These are phyloP conservation scores for Termitomyces sp. DNA, from an alignment of 768 basidiomycete genomes.

Conservation along the genomic window DNA sequence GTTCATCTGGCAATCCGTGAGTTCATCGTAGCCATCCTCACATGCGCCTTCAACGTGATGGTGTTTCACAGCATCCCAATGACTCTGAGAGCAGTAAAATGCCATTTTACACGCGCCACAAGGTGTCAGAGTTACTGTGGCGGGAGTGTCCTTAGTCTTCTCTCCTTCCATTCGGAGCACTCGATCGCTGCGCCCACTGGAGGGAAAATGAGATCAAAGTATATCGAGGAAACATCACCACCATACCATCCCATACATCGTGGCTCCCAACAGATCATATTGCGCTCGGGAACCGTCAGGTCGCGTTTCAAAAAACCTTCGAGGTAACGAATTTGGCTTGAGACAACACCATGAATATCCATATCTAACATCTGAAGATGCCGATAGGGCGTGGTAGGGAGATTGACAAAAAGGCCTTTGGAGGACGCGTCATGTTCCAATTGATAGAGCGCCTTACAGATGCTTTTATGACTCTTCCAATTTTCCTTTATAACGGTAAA, in stretches of 20 bases:
- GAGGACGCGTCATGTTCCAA: constrained; percentile 16
- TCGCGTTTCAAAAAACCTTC: neutral
- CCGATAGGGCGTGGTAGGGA: constrained; percentile 9
- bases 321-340: neutral
- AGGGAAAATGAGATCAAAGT: neutral
- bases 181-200: constrained; percentile 20
- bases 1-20: constrained; percentile 23
- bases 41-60: constrained; percentile 15
- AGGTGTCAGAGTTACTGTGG: constrained; percentile 10
- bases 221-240: neutral
- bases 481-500: constrained; percentile 13
- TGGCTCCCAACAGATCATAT: constrained; percentile 17
- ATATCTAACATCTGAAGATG: constrained; percentile 9
- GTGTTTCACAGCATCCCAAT: constrained; percentile 16
- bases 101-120: constrained; percentile 20
- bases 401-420: constrained; percentile 6
- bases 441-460: constrained; percentile 26
- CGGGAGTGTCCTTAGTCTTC: neutral
- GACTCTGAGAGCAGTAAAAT: constrained; percentile 22
- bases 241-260: constrained; percentile 18
- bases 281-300: constrained; percentile 8
- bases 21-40: constrained; percentile 15
- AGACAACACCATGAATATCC: neutral
- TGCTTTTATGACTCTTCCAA: constrained; percentile 25
- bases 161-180: constrained; percentile 18